Evolutionary conservation across 2,329 filamentous ascomycete genomes (phyloP).

Genomic region (Penicillium sp.): DNA sequence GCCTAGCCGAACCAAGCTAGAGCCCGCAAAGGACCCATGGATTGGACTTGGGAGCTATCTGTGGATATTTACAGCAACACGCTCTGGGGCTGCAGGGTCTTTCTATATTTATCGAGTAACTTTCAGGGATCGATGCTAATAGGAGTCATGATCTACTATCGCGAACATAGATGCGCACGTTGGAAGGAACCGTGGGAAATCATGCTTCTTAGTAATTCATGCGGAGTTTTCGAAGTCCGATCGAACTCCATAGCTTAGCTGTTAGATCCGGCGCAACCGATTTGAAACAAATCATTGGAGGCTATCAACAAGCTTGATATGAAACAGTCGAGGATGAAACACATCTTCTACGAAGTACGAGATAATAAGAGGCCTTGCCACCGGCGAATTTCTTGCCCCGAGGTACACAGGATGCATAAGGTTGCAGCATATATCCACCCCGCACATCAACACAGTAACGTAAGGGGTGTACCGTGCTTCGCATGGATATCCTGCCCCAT

Average conservation of each 20-base stretch:
- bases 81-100: neutral
- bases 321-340: neutral
- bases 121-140: neutral
- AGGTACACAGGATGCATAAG: constrained; percentile 1
- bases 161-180: neutral
- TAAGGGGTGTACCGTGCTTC: neutral
- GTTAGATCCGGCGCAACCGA: neutral
- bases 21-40: neutral
- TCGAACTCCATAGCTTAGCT: neutral
- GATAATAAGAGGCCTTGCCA: neutral
- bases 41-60: neutral
- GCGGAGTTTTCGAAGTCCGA: neutral
- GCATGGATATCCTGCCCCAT: neutral
- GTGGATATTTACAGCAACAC: neutral
- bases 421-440: constrained; percentile 2
- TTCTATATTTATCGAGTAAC: neutral
- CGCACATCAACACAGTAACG: neutral
- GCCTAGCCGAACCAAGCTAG: neutral
- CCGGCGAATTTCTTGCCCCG: neutral
- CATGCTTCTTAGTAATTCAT: neutral
- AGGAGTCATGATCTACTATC: neutral
- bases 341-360: neutral
- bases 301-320: neutral
- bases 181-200: neutral
- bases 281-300: neutral